Conservation (phyloP, 371 early-diverging fungal species). For the Conidiobolus incongruus region DNA sequence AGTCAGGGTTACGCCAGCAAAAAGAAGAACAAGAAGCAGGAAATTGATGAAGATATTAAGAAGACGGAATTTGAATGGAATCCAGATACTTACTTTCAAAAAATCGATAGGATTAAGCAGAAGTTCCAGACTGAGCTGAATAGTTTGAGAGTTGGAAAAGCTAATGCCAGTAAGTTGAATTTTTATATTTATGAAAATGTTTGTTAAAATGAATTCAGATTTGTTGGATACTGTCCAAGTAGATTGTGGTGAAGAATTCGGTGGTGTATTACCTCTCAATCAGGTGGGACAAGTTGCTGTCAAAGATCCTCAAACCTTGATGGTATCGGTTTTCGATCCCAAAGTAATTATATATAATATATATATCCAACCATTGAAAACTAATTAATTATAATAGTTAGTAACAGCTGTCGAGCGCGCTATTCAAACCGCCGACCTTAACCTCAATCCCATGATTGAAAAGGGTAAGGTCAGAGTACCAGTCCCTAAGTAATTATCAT, state of each 20-base stretch:
- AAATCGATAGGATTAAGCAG: no score
- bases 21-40: no score
- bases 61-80: no score
- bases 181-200: not conserved
- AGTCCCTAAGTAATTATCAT: constrained; percentile 51
- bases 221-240: constrained; percentile 52
- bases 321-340: constrained; percentile 54
- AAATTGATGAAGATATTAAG: no score
- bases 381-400: constrained; percentile 16
- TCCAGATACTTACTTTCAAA: no score
- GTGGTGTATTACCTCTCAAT: constrained; percentile 25
- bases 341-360: constrained; percentile 22
- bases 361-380: not conserved
- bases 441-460: constrained; percentile 55
- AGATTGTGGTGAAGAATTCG: constrained; percentile 16
- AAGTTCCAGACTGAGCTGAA: constrained; percentile 35
- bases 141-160: constrained; percentile 43
- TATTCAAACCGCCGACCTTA: constrained; percentile 56
- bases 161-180: constrained; percentile 31
- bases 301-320: constrained; percentile 67
- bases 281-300: constrained; percentile 60
- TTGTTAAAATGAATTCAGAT: constrained; percentile 24
- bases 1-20: no score
- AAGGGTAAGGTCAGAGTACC: constrained; percentile 52
- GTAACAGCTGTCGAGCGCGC: constrained; percentile 49